These are phyloP conservation scores for Paraglomus brasilianum DNA, from an alignment of 192 early-diverging fungal genomes.

Conservation along the genomic window DNA sequence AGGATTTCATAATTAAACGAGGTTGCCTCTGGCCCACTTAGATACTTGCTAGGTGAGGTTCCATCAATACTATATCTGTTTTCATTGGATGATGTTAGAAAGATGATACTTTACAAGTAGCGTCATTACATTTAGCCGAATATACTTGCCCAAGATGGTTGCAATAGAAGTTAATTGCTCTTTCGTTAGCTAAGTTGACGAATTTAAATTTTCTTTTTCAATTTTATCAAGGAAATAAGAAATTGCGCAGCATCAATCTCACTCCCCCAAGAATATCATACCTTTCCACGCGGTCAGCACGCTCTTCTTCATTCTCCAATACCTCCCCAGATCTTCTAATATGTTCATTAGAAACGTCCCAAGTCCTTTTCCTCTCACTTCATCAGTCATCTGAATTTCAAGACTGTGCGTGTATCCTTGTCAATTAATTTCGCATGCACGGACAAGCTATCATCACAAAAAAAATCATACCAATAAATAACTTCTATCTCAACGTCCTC, in stretches of 20 bases:
- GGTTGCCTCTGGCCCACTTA: conserved; percentile 43
- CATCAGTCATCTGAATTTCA: conserved; percentile 56
- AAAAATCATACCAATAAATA: conserved; percentile 59
- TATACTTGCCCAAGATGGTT: conserved; percentile 47
- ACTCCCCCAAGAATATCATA: conserved; percentile 22
- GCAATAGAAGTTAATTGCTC: conserved; percentile 56
- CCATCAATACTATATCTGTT: conserved; percentile 55
- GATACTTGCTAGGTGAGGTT: conserved; percentile 57
- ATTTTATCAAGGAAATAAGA: neutral
- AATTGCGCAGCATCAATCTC: neutral
- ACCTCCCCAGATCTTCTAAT: conserved; percentile 46
- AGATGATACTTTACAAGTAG: neutral
- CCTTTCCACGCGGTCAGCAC: conserved; percentile 66
- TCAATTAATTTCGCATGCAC: neutral
- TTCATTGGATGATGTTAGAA: neutral
- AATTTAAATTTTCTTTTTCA: neutral
- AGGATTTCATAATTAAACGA: conserved; percentile 62
- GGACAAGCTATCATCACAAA: neutral
- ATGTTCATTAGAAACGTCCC: conserved; percentile 54
- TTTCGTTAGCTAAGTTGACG: conserved; percentile 40
- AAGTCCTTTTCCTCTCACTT: conserved; percentile 44
- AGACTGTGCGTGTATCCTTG: conserved; percentile 40
- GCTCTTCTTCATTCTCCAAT: conserved; percentile 54
- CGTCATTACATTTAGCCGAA: neutral
- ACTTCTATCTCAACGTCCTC: conserved; percentile 45